phyloP scores from a whole-genome alignment of 805 yeast genomes.

The Hanseniaspora lindneri region DNA sequence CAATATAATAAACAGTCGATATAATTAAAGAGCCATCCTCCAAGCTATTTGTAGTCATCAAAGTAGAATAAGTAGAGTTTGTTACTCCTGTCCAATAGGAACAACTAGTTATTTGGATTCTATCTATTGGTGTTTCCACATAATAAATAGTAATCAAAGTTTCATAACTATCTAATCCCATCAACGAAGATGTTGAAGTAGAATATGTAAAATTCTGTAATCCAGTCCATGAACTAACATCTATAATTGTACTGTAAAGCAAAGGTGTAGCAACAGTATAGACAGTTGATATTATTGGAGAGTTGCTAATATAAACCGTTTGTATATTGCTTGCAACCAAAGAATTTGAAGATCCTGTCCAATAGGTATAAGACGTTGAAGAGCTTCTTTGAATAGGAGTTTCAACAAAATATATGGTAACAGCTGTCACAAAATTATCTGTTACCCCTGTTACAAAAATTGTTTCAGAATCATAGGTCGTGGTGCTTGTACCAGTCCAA shows the following conservation, averaged over 20 bases:
- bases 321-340: neutral
- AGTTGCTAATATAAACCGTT: constrained; percentile 1
- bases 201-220: constrained; percentile 16
- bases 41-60: neutral
- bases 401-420: constrained; percentile 13
- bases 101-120: neutral
- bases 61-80: constrained; percentile 10
- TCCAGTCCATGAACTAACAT: constrained; percentile 17
- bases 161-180: constrained; percentile 17
- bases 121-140: constrained; percentile 18
- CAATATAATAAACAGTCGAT: constrained; percentile 12
- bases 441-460: constrained; percentile 12
- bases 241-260: constrained; percentile 4
- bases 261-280: constrained; percentile 14
- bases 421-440: constrained; percentile 9
- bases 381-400: constrained; percentile 10
- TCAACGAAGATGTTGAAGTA: constrained; percentile 5
- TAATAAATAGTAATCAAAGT: constrained; percentile 17
- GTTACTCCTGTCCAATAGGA: constrained; percentile 14
- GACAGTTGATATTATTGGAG: constrained; percentile 14
- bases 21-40: constrained; percentile 2
- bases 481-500: constrained; percentile 16
- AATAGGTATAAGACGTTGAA: constrained; percentile 7
- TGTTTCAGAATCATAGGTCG: constrained; percentile 10
- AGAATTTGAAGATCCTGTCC: constrained; percentile 12